A percentile compares a stretch with the other conserved stretches of the same genome.
Evolutionary conservation across 1,139 yeast genomes (phyloP).

Genomic region (Protomyces macrosporus): DNA sequence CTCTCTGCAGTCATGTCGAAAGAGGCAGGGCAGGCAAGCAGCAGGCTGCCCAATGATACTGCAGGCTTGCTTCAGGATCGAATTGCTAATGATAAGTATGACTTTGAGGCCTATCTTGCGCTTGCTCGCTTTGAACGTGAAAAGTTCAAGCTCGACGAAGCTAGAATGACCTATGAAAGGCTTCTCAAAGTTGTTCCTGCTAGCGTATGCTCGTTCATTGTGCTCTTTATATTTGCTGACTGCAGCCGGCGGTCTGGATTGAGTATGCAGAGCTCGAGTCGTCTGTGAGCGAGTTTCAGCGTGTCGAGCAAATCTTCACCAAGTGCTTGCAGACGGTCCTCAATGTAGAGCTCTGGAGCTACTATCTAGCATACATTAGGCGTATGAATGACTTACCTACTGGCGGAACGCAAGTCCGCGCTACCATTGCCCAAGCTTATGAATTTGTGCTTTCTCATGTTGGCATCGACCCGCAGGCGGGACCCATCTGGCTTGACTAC

Average conservation of each 20-base stretch:
- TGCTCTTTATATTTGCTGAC: background rate
- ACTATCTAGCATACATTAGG: conserved; percentile 72
- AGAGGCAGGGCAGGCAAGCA: background rate
- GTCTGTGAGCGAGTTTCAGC: conserved; percentile 60
- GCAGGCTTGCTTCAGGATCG: conserved; percentile 58
- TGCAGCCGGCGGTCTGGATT: conserved; percentile 60
- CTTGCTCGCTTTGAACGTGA: conserved; percentile 52
- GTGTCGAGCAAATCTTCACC: conserved; percentile 60
- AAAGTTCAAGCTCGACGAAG: conserved; percentile 61
- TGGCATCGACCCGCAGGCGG: conserved; percentile 70
- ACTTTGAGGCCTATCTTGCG: conserved; percentile 54
- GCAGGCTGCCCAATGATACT: conserved; percentile 43
- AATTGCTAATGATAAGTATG: conserved; percentile 52
- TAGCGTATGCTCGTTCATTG: background rate
- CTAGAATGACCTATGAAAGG: conserved; percentile 54
- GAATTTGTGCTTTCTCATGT: conserved; percentile 75
- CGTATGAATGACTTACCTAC: conserved; percentile 67
- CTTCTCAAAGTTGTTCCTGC: conserved; percentile 46
- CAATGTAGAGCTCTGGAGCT: conserved; percentile 63
- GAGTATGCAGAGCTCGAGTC: conserved; percentile 65
- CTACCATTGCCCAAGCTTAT: conserved; percentile 71
- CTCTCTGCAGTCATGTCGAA: background rate
- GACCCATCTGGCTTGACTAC: conserved; percentile 76
- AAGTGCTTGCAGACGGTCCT: conserved; percentile 56
- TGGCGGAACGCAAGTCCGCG: conserved; percentile 80